Base-by-base conservation (phyloP, 2,329 filamentous ascomycete genomes). In the Cytospora chrysosperma region DNA sequence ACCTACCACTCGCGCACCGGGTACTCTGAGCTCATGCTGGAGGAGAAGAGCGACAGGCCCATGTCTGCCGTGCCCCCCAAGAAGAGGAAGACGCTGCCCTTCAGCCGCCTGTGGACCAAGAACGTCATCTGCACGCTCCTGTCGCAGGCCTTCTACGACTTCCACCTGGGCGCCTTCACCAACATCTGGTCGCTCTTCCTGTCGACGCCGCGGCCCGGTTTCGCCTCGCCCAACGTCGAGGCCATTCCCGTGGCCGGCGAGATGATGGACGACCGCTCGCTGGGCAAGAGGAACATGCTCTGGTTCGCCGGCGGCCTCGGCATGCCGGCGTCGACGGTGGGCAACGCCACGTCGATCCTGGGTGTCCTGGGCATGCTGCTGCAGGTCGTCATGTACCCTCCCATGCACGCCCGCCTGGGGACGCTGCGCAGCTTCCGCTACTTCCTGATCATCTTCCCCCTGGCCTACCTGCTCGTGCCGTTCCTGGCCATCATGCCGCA, bases 171-270 rank as follows among this genome's bases (percentile, higher is more conserved):
- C 65, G 85, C 88, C 24, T 91, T 91, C 75, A 86, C 86, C 64
- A 85, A 88, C 61, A 80, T 91, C 61, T 89, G 86, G 77, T 87
- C 88, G 15, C 80, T 90, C 17, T 90, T 90, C 75, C 78, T 91
- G 34, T 89, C 88, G 0, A 87, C 86, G 1, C 85, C 87, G 0
- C 85, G 87, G n/a, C 80, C 75, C 13, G 69, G 66, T 65, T 65
- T 65, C 37, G 21, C 26, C 15, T 34, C 61, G 9, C 52, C 68
- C 70, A 68, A 67, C 68, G 55, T 61, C 28, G 40, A 59, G 13
- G 37, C 47, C 49, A 50, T 56, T 30, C 54, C 62, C 58, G 19
- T 30, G 53, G 28, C 58, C 9, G 17, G 61, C 6, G 57, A 62
- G 28, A 28, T 56, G 68, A 61, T 69, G 68, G 59, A 73, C 69